Evolutionary conservation across 805 yeast genomes (phyloP).

Genomic region (Kluyveromyces wickerhamii): DNA sequence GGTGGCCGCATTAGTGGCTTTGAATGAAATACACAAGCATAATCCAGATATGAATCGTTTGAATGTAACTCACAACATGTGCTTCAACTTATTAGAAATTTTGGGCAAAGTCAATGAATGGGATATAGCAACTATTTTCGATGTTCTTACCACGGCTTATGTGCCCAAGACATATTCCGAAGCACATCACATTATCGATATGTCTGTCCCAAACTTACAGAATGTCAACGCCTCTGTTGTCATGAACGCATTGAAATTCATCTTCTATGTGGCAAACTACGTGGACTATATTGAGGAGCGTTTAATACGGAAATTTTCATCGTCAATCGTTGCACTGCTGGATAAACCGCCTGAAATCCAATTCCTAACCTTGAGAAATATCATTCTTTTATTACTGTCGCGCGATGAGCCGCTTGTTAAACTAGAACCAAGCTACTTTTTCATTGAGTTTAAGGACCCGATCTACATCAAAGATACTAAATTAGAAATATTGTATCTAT

Average conservation of each 20-base stretch:
- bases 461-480: constrained; percentile 85
- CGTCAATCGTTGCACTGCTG: constrained; percentile 58
- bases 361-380: constrained; percentile 73
- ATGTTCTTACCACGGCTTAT: constrained; percentile 50
- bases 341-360: constrained; percentile 78
- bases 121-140: constrained; percentile 62
- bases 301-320: constrained; percentile 57
- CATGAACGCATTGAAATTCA: constrained; percentile 62
- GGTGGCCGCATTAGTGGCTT: constrained; percentile 62
- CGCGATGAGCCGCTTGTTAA: constrained; percentile 45
- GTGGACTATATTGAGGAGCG: constrained; percentile 46
- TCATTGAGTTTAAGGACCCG: constrained; percentile 79
- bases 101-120: constrained; percentile 47
- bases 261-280: constrained; percentile 68
- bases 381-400: constrained; percentile 62
- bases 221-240: constrained; percentile 80
- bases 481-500: constrained; percentile 71
- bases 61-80: constrained; percentile 34
- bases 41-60: constrained; percentile 22
- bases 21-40: constrained; percentile 55
- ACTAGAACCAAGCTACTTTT: constrained; percentile 71
- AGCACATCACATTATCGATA: constrained; percentile 57
- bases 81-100: constrained; percentile 30
- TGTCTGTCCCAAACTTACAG: constrained; percentile 60
- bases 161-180: constrained; percentile 66